Base-by-base conservation (phyloP, 805 yeast genomes). In the Kodamaea neixiangensis region DNA sequence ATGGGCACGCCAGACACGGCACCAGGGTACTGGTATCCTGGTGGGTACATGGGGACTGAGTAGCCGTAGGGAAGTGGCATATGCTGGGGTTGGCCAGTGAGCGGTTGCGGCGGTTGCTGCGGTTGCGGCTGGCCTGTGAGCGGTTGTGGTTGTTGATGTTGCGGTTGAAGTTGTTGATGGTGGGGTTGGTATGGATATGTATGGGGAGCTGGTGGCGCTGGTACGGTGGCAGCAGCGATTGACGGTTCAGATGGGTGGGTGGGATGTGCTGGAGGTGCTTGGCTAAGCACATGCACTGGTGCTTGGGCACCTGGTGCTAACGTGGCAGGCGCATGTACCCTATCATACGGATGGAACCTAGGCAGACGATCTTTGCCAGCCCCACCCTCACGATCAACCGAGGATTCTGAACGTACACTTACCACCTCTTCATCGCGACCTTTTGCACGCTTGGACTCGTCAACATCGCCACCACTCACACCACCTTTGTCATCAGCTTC, bases 31-130 rank as follows among this genome's bases (percentile, higher is more conserved):
- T 35, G 40, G 40, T 35, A 35, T 5, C 40, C 40, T 3, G 40
- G 40, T 3, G 40, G 40, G 40, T 35, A 44, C 31, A 39, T 39
- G 5, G 43, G 43, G 25, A 39, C n/a, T 4, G 43, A 19, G 29
- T 39, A 39, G 4, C 31, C 31, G 29, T 39, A 39, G 7, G 14
- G 5, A 13, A 34, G 9, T 38, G 21, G 41, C 5, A 38, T 5
- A 15, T 15, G 41, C 20, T 15, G 41, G 7, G 43, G 25, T 9
- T 17, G 41, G 13, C 44, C 44, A 41, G 33, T 21, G 5, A 7
- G 44, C 18, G 25, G 33, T 19, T 14, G 34, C 20, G 21, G 20
- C 41, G 9, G 41, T 15, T 5, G 41, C 20, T 37, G 41, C 10
- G n/a, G 7, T 14, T 34, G 14, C n/a, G n/a, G 38, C 38, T 34